Evolutionary conservation across 2,329 filamentous ascomycete genomes (phyloP), one percentile per base, ranked within the genome.

Genomic region (Stromatinia cepivora): DNA sequence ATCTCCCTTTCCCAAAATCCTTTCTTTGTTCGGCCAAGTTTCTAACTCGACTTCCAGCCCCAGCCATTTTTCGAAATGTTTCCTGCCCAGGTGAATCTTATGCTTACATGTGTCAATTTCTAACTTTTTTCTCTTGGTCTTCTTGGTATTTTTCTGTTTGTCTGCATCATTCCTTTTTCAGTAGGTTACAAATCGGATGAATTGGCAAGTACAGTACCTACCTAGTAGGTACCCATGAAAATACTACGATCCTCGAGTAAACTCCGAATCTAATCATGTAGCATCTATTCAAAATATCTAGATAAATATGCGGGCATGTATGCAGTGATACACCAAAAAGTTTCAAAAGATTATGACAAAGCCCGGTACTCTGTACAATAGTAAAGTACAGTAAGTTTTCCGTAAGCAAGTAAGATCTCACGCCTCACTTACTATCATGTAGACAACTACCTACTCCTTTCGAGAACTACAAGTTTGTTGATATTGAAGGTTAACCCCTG

Each of bases 21-120:
- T 66, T 57, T 66, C 64, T 66, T 57, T 66, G 39, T 66, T 58
- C 20, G 52, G 39, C 64, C 52, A 36, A 66, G 39, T 45, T 25
- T 66, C 22, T 17, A 36, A 31, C 31, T 31, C 31, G 28, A 46
- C 42, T 66, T 66, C 36, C 62, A 31, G 42, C 42, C 63, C 50
- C 50, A 57, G 50, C 63, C 50, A 66, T 66, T 25, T 57, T 46
- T 46, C 15, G 31, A 57, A n/a, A 53, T 45, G n/a, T n/a, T 54
- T 7, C n/a, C 13, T 25, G 10, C 39, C 50, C 39, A 66, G 31
- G 45, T 42, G n/a, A 36, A 42, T 15, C 56, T 6, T 4, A 4
- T 28, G n/a, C 56, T 20, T 42, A 42, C 56, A 58, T 42, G 11
- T 42, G 7, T 42, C 34, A 42, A 28, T 20, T 48, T 25, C 28